Evolutionary conservation across 768 basidiomycete genomes (phyloP).

Genomic region (Lanmaoa pseudosensibilis): DNA sequence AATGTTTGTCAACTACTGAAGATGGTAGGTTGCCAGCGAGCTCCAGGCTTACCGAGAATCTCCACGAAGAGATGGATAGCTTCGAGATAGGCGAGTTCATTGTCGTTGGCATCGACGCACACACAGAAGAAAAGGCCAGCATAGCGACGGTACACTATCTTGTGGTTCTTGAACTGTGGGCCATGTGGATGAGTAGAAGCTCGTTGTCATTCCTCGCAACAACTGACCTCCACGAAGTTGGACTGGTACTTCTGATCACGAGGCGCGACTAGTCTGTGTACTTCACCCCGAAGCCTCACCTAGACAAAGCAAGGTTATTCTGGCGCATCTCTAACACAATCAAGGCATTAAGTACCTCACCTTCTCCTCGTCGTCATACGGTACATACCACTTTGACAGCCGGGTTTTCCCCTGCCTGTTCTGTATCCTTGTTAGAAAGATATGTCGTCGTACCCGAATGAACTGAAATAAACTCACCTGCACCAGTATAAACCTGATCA

Average conservation of each 20-base stretch:
- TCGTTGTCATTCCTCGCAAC: not conserved
- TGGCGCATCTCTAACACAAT: not conserved
- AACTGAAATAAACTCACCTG: constrained; percentile 54
- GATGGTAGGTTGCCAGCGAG: not conserved
- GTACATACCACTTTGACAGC: constrained; percentile 97
- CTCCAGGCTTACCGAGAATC: constrained; percentile 70
- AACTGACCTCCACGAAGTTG: constrained; percentile 93
- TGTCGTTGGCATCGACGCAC: constrained; percentile 97
- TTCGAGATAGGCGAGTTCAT: constrained; percentile 95
- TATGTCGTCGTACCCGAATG: not conserved
- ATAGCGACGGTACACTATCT: constrained; percentile 95
- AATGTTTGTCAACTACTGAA: not conserved
- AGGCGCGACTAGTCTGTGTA: constrained; percentile 93
- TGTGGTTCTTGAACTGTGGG: constrained; percentile 91
- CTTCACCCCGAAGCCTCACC: constrained; percentile 94
- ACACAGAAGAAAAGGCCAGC: constrained; percentile 98
- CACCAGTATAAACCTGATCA: constrained; percentile 98
- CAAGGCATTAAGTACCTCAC: constrained; percentile 38
- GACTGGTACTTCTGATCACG: constrained; percentile 99
- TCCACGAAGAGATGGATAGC: constrained; percentile 99
- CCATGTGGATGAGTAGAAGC: constrained; percentile 6
- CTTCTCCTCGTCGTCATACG: constrained; percentile 99
- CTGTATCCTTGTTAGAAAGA: constrained; percentile 39
- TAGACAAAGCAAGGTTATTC: constrained; percentile 30
- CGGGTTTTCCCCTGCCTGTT: constrained; percentile 98